Base-by-base conservation (phyloP, 2,329 filamentous ascomycete species). In the Chlorencoelia australis region DNA sequence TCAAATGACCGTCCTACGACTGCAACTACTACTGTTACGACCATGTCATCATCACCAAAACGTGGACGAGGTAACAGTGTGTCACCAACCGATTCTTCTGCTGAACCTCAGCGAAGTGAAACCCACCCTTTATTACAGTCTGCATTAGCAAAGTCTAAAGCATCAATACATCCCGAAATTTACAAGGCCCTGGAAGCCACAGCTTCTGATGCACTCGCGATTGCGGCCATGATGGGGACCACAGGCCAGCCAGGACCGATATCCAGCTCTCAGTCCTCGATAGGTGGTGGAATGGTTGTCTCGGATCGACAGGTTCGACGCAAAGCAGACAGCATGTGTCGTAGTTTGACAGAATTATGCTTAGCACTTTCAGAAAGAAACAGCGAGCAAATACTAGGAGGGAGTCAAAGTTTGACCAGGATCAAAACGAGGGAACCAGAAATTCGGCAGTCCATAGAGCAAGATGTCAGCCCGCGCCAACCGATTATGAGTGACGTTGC, bases 281-380 rank as follows among this genome's bases (percentile, higher is more conserved):
- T 21, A 60, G 62, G 36, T 22, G 61, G 33, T 44, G 52, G 30
- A 50, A 35, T 40, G 16, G 59, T 63, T 9, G 61, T 78, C 8
- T 79, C 83, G 1, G 89, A 98, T 56, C 76, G 91, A 33, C 85
- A 94, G 55, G 68, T 94, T 11, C 77, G 87, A 32, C 77, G 89
- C 44, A 95, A 94, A 59, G 85, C 86, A 18, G 89, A 98, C 55
- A 87, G 82, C 53, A 77, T 98, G 55, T 96, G 91, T 57, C 81
- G 89, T 36, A 91, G 83, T 53, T 64, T 98, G 46, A 96, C 89
- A 0, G 91, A 98, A 59, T 68, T 98, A 5, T 94, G 86, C 55
- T 73, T 98, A 38, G 83, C 87, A 1, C 65, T 98, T 36, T 78
- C 79, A 19, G 82, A 84, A 44, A 73, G 75, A 26, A 50, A 56